Evolutionary conservation across 441 rosid genomes (phyloP).

Genomic region (Pelargonium cotyledonis): DNA sequence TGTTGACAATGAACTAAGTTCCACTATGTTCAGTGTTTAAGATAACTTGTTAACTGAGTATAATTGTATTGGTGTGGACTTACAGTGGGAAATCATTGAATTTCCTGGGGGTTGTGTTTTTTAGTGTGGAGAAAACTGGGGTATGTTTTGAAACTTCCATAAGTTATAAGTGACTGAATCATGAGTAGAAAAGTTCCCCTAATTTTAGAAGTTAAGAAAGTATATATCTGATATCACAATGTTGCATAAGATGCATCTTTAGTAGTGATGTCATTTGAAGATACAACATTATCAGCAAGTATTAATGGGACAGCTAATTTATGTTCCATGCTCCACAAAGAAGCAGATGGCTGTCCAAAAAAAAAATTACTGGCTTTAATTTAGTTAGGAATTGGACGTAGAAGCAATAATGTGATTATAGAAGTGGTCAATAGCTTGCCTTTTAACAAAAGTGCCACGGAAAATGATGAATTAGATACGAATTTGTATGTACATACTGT

Average conservation of each 20-base stretch:
- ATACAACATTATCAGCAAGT: not conserved
- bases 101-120: not conserved
- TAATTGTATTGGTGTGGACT: not conserved
- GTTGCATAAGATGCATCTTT: not conserved
- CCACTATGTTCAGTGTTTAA: too few species aligned
- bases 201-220: not conserved
- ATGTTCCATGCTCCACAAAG: not conserved
- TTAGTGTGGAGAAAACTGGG: not conserved
- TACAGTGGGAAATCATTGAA: not conserved
- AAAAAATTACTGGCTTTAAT: too few species aligned
- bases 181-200: not conserved
- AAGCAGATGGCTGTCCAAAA: too few species aligned
- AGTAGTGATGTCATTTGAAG: slow-evolving; percentile 1
- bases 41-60: not conserved
- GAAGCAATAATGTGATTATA: too few species aligned
- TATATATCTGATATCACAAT: not conserved
- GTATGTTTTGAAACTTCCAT: not conserved
- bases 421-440: not conserved
- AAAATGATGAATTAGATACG: not conserved
- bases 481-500: not conserved
- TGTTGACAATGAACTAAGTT: too few species aligned
- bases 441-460: not conserved
- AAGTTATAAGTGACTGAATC: not conserved
- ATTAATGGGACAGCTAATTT: slow-evolving; percentile 3
- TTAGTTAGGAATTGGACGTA: too few species aligned